A percentile compares a stretch with the other conserved stretches of the same genome.
These are phyloP conservation scores for Coemansia sp. DNA, from an alignment of 192 early-diverging fungal species.

Conservation along the genomic window DNA sequence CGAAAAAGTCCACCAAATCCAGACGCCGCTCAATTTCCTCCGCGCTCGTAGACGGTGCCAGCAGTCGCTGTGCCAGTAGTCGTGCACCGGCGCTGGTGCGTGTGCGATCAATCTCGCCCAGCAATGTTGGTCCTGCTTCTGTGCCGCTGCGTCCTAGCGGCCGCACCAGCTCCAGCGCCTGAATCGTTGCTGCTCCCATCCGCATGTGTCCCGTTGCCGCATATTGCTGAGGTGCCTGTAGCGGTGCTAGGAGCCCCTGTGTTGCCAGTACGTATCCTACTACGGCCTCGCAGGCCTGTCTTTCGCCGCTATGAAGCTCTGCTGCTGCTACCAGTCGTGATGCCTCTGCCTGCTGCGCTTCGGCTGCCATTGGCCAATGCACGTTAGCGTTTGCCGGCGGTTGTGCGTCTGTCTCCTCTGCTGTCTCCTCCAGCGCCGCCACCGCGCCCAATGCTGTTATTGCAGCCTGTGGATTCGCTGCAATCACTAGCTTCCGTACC, in stretches of 20 bases:
- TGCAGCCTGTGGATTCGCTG: constrained; percentile 11
- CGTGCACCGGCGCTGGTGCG: constrained; percentile 77
- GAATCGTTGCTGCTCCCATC: constrained; percentile 78
- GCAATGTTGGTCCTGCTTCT: constrained; percentile 59
- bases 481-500: constrained; percentile 4
- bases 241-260: constrained; percentile 61
- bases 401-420: not conserved
- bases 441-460: constrained; percentile 8
- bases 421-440: not conserved
- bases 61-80: constrained; percentile 68
- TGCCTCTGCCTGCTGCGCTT: constrained; percentile 14
- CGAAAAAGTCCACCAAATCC: constrained; percentile 74
- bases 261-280: constrained; percentile 71
- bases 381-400: constrained; percentile 4
- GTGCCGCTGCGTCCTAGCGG: constrained; percentile 55
- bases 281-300: constrained; percentile 50
- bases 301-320: constrained; percentile 36
- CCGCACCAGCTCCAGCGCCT: constrained; percentile 72
- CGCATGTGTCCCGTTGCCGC: constrained; percentile 59
- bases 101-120: constrained; percentile 74
- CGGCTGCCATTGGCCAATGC: constrained; percentile 19
- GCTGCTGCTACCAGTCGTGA: constrained; percentile 35
- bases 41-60: constrained; percentile 64
- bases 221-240: constrained; percentile 65
- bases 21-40: constrained; percentile 67